phyloP scores from a whole-genome alignment of 1,139 yeast species.

The Lodderomyces beijingensis region DNA sequence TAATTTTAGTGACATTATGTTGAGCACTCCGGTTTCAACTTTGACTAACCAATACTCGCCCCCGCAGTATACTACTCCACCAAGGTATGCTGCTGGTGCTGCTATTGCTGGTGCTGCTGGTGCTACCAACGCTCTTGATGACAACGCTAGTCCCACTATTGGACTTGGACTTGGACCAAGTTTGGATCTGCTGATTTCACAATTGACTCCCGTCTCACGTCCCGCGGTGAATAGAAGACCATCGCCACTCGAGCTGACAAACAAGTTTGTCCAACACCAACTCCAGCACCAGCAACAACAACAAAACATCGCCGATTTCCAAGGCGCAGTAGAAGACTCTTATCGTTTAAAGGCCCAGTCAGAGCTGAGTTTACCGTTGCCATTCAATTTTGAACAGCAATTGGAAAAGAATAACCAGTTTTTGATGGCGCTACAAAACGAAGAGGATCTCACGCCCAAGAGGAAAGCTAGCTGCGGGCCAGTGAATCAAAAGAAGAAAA shows the following conservation, averaged over 20 bases:
- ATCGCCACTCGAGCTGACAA: no score
- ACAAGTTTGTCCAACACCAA: no score
- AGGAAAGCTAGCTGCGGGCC: conserved; percentile 11
- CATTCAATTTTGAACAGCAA: conserved; percentile 5
- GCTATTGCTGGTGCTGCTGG: not conserved
- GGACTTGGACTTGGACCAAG: conserved; percentile 9
- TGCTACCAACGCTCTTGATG: not conserved
- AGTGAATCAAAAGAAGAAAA: conserved; percentile 6
- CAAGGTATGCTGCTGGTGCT: no score
- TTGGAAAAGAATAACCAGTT: conserved; percentile 2
- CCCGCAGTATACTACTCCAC: conserved; percentile 9
- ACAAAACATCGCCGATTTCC: conserved; percentile 5
- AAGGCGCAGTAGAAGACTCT: conserved; percentile 2
- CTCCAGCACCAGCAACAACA: conserved; percentile 9
- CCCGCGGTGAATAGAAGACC: no score
- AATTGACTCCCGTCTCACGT: no score
- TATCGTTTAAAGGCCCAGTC: conserved; percentile 5
- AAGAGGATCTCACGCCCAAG: conserved; percentile 7
- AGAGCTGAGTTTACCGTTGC: conserved; percentile 8
- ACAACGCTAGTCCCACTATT: not conserved
- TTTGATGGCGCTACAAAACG: not conserved
- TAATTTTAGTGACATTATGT: conserved; percentile 2
- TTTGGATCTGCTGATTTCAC: conserved; percentile 3
- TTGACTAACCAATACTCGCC: conserved; percentile 7
- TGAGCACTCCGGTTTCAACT: conserved; percentile 7